Percentiles rank a stretch among this genome's conserved stretches.
phyloP scores from a whole-genome alignment of 108 stramenopile species.

The Cylindrotheca closterium region DNA sequence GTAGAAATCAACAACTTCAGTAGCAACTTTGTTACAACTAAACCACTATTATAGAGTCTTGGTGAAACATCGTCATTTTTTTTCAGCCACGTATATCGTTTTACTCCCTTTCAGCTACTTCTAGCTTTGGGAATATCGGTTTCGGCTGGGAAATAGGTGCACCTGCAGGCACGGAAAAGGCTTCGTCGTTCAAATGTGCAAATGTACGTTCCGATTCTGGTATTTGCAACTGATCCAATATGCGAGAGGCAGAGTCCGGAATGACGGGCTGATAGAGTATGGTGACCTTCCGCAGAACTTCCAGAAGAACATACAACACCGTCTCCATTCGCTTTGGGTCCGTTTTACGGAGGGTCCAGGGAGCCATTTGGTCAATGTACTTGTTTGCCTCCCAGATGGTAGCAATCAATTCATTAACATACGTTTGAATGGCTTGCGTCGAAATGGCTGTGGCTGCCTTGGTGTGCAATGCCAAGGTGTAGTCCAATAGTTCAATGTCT shows the following conservation, averaged over 20 bases:
- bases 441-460: slow-evolving; percentile 44
- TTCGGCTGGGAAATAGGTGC: slow-evolving; percentile 60
- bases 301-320: slow-evolving; percentile 88
- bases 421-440: slow-evolving; percentile 79
- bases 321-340: slow-evolving; percentile 82
- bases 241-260: slow-evolving; percentile 75
- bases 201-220: slow-evolving; percentile 75
- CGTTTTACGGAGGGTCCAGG: slow-evolving; percentile 91
- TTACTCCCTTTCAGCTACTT: slow-evolving; percentile 41
- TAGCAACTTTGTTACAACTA: neutral
- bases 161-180: slow-evolving; percentile 51
- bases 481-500: slow-evolving; percentile 67
- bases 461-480: slow-evolving; percentile 52
- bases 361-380: slow-evolving; percentile 89
- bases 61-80: no score
- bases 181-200: slow-evolving; percentile 55
- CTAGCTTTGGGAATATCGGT: slow-evolving; percentile 78
- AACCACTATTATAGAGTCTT: no score
- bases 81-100: no score
- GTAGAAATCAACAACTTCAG: no score
- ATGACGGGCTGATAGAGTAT: slow-evolving; percentile 94
- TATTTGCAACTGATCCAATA: slow-evolving; percentile 87
- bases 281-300: slow-evolving; percentile 83
- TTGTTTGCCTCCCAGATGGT: slow-evolving; percentile 91
- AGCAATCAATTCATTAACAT: slow-evolving; percentile 72